Evolutionary conservation across 2,329 filamentous ascomycete species (phyloP).

Genomic region (Cladobotryum mycophilum): DNA sequence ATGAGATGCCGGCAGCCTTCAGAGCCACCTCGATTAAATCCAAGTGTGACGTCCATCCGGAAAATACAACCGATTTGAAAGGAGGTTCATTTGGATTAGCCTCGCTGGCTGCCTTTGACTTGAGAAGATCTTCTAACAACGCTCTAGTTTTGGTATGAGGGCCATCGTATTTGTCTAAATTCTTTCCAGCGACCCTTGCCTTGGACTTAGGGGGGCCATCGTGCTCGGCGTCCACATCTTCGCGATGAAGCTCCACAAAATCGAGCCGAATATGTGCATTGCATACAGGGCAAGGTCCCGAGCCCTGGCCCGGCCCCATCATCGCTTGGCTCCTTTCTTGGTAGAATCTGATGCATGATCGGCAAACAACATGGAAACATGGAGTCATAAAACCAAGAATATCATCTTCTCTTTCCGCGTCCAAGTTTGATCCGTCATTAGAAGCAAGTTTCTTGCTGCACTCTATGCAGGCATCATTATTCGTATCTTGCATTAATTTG

Average conservation of each 20-base stretch:
- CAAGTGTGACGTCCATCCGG: constrained; percentile 90
- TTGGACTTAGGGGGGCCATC: constrained; percentile 40
- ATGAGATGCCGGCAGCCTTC: constrained; percentile 57
- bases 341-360: constrained; percentile 60
- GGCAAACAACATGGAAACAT: constrained; percentile 82
- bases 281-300: constrained; percentile 63
- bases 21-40: constrained; percentile 86
- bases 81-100: constrained; percentile 60
- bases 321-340: constrained; percentile 44
- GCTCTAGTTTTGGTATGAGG: constrained; percentile 90
- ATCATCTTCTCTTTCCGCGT: constrained; percentile 55
- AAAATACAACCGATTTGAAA: constrained; percentile 91
- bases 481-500: constrained; percentile 74
- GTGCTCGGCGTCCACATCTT: constrained; percentile 52
- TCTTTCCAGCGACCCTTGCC: constrained; percentile 38
- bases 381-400: constrained; percentile 73
- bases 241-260: constrained; percentile 63
- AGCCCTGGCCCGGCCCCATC: constrained; percentile 29
- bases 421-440: constrained; percentile 49
- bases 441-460: constrained; percentile 61
- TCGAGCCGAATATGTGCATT: constrained; percentile 54
- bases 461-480: constrained; percentile 63
- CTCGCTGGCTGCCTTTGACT: constrained; percentile 56
- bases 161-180: constrained; percentile 67
- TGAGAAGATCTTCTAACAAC: constrained; percentile 66